Percentiles rank a stretch among this genome's conserved stretches.
These are phyloP conservation scores for Cutaneotrichosporon cutaneum DNA, from an alignment of 1,284 basidiomycete species.

Conservation along the genomic window DNA sequence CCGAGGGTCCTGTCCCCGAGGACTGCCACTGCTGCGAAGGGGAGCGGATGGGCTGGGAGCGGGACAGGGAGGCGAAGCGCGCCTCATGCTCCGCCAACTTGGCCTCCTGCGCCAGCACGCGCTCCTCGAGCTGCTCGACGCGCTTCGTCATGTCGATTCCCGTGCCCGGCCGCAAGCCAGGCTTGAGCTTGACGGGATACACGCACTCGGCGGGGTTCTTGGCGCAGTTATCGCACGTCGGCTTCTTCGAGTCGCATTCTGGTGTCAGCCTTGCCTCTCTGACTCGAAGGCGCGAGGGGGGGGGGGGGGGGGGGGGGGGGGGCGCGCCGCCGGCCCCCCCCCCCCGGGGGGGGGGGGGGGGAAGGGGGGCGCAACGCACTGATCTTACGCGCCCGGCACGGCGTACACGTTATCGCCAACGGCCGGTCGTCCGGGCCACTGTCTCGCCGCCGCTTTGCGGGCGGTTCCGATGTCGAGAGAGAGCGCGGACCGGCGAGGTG, in stretches of 20 bases:
- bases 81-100: constrained; percentile 32
- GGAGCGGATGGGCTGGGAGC: not conserved
- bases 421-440: constrained; percentile 13
- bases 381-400: constrained; percentile 26
- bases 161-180: constrained; percentile 50
- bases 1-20: not conserved
- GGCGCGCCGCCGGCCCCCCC: no score
- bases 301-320: no score
- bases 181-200: constrained; percentile 51
- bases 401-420: constrained; percentile 26
- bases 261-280: not conserved
- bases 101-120: constrained; percentile 36
- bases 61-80: constrained; percentile 18
- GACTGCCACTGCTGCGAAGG: constrained; percentile 22
- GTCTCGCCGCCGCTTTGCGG: not conserved
- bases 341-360: no score
- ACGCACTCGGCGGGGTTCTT: constrained; percentile 45
- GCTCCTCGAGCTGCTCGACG: constrained; percentile 46
- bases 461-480: not conserved
- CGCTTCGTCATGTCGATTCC: constrained; percentile 49
- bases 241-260: constrained; percentile 50
- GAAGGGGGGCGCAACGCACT: constrained; percentile 14
- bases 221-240: constrained; percentile 51
- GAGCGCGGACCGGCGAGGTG: constrained; percentile 1
- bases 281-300: no score